These are phyloP conservation scores for Pseudogymnoascus sp. DNA, from an alignment of 2,329 filamentous ascomycete species.

Conservation along the genomic window DNA sequence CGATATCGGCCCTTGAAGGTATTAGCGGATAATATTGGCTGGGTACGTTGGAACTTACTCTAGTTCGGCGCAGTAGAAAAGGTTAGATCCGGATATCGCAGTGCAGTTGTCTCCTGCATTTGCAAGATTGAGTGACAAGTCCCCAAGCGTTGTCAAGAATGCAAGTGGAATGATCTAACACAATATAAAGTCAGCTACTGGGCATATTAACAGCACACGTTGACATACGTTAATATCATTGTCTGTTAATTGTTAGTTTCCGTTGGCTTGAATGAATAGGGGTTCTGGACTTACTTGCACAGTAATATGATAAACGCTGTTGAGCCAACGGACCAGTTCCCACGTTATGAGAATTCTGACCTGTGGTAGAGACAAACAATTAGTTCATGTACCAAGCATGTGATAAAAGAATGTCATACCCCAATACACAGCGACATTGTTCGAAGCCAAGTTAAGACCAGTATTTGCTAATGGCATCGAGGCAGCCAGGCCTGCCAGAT, in stretches of 20 bases:
- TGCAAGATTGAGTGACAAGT: conserved; percentile 53
- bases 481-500: conserved; percentile 24
- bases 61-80: conserved; percentile 55
- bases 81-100: conserved; percentile 46
- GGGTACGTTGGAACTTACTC: conserved; percentile 40
- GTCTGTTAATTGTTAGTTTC: conserved; percentile 28
- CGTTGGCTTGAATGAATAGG: neutral
- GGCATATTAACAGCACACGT: neutral
- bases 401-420: conserved; percentile 33
- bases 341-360: conserved; percentile 52
- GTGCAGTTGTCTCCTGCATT: conserved; percentile 55
- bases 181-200: conserved; percentile 15
- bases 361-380: conserved; percentile 25
- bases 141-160: conserved; percentile 51
- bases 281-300: conserved; percentile 38
- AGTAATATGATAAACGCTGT: conserved; percentile 49
- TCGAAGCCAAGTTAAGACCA: conserved; percentile 37
- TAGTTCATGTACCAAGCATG: neutral
- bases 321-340: conserved; percentile 39
- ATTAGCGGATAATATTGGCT: conserved; percentile 2
- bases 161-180: conserved; percentile 53
- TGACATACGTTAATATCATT: conserved; percentile 38
- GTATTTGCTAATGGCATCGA: conserved; percentile 29
- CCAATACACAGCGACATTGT: conserved; percentile 61
- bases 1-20: conserved; percentile 35